Conservation (phyloP, 2,329 filamentous ascomycete species). For the Ambrosiella xylebori region DNA sequence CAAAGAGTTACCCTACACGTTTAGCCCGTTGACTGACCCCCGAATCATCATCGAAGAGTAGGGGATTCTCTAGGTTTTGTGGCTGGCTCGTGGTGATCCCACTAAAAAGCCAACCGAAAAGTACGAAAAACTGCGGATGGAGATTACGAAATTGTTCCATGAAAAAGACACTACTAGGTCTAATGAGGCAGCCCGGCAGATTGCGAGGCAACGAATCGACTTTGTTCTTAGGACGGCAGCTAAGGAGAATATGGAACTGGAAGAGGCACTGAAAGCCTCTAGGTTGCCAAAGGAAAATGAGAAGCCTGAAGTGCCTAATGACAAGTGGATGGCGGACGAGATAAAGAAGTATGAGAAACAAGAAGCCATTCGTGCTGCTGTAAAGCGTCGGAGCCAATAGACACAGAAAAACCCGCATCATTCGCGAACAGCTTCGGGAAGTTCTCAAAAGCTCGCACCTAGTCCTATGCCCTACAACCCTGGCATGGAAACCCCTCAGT, state of each 20-base stretch:
- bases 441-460: not conserved
- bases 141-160: conserved; percentile 21
- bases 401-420: not conserved
- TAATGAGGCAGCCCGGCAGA: conserved; percentile 14
- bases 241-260: conserved; percentile 15
- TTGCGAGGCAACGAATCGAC: conserved; percentile 16
- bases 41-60: conserved; percentile 20
- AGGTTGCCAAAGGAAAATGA: not conserved
- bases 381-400: not conserved
- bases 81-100: conserved; percentile 15
- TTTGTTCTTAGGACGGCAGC: conserved; percentile 17
- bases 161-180: conserved; percentile 20
- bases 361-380: not conserved
- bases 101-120: conserved; percentile 13
- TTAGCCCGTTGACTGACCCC: conserved; percentile 16
- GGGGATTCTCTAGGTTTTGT: conserved; percentile 18
- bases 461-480: not conserved
- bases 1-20: conserved; percentile 20
- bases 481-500: not conserved
- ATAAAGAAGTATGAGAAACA: conserved; percentile 4
- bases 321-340: conserved; percentile 22
- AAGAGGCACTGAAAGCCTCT: conserved; percentile 2
- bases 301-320: conserved; percentile 15
- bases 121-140: conserved; percentile 18
- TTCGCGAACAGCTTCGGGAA: not conserved